Conservation (phyloP, 352 stramenopile species). For the Globisporangium cederbergense region DNA sequence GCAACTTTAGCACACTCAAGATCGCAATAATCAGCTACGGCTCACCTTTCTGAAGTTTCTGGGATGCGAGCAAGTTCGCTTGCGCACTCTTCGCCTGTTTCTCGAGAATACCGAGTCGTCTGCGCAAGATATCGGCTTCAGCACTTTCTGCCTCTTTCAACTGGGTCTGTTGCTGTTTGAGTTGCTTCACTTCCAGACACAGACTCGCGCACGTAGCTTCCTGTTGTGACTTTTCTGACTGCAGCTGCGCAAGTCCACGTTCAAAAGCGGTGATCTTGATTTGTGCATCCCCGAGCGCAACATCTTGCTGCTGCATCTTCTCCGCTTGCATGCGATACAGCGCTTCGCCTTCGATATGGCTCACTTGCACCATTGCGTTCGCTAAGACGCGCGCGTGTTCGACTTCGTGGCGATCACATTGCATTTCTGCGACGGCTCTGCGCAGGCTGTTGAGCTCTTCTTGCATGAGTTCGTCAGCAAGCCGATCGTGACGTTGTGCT, state of each 20-base stretch:
- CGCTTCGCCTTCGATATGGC: slow-evolving; percentile 8
- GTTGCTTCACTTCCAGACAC: slow-evolving; percentile 20
- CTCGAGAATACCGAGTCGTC: slow-evolving; percentile 27
- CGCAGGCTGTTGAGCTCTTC: slow-evolving; percentile 47
- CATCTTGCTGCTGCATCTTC: slow-evolving; percentile 32
- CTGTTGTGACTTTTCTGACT: slow-evolving; percentile 19
- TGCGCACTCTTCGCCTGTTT: slow-evolving; percentile 26
- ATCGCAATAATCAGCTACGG: neutral
- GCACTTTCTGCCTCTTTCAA: slow-evolving; percentile 30
- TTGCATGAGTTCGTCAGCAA: slow-evolving; percentile 36
- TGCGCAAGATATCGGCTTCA: slow-evolving; percentile 56
- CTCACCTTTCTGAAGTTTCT: slow-evolving; percentile 20
- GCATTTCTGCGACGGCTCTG: slow-evolving; percentile 34
- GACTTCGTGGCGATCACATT: slow-evolving; percentile 30
- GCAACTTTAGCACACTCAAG: slow-evolving; percentile 4
- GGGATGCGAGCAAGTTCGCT: slow-evolving; percentile 24
- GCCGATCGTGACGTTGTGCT: neutral
- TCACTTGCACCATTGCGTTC: slow-evolving; percentile 21
- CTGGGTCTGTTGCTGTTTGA: slow-evolving; percentile 18
- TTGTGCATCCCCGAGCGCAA: slow-evolving; percentile 24
- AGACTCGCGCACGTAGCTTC: slow-evolving; percentile 9
- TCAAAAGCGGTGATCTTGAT: slow-evolving; percentile 20
- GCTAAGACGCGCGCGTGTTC: slow-evolving; percentile 27
- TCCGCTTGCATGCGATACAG: slow-evolving; percentile 27
- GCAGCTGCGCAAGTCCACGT: slow-evolving; percentile 18